Evolutionary conservation across 2,329 filamentous ascomycete genomes (phyloP), one percentile per base, ranked within the genome.

Genomic region (Xylaria sp.): DNA sequence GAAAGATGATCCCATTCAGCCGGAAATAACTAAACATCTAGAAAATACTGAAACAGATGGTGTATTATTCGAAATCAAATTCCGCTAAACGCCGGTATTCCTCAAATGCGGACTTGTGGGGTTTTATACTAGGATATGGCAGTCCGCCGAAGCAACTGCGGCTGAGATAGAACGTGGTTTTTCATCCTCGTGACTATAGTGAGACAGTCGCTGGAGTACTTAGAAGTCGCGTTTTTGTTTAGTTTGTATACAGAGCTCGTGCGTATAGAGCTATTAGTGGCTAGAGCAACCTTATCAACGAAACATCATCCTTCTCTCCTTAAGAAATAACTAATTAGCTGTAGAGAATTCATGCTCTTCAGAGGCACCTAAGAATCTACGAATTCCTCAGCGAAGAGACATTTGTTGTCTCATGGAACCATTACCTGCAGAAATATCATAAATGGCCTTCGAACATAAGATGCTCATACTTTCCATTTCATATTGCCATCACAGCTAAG

Each of bases 391-490:
- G n/a, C 11, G 23, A 13, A 13, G 20, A 38, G 13, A 46, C 20
- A 3, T 0, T 20, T 31, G 15, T 23, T 61, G 38, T 5, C 10
- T n/a, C 46, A 61, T 17, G 3, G 20, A 13, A 46, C 53, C 17
- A 40, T 51, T 31, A 23, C 31, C 2, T 28, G 17, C 6, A n/a
- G 46, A 61, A 61, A 61, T 31, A 31, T 61, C 2, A 53, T 61
- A 33, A n/a, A n/a, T n/a, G n/a, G 6, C 33, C 33, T 3, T 13
- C 20, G 33, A 53, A 53, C 59, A 20, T 61, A 26, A 11, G 31
- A 20, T 26, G 44, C 6, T 38, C 4, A 13, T 10, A 10, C 10
- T 38, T 13, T 4, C 36, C 36, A 38, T 2, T 38, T 11, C 4
- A 38, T 38, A 3, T 11, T 10, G 10, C 36, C 11, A 13, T 11